phyloP scores from a whole-genome alignment of 2,329 filamentous ascomycete species.

The Phoma sp. region DNA sequence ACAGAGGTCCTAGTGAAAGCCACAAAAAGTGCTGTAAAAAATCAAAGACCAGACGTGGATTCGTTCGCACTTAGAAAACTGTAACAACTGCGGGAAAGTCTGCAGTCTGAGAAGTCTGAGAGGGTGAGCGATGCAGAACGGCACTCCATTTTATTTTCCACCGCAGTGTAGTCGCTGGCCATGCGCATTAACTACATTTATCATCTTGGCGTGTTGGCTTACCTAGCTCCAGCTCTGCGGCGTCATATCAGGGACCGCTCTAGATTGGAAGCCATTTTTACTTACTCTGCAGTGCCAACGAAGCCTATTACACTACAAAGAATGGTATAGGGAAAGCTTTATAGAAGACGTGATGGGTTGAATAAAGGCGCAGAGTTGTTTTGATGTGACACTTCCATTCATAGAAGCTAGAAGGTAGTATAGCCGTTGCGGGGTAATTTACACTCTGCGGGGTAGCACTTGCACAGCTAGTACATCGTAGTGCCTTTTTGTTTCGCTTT shows the following conservation, averaged over 20 bases:
- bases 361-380: no score
- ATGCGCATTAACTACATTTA: not conserved
- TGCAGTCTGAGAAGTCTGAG: conserved; percentile 56
- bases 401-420: no score
- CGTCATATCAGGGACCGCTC: not conserved
- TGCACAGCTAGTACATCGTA: no score
- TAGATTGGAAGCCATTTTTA: not conserved
- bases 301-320: no score
- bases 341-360: no score
- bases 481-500: conserved; percentile 1
- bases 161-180: not conserved
- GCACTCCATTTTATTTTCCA: not conserved
- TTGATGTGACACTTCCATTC: no score
- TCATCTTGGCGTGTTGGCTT: not conserved
- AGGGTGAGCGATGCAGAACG: not conserved
- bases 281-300: not conserved
- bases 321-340: no score
- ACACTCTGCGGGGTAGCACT: no score
- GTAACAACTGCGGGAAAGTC: conserved; percentile 51
- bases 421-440: no score
- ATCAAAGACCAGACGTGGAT: conserved; percentile 57
- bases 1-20: conserved; percentile 60
- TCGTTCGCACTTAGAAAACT: conserved; percentile 56
- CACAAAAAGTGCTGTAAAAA: conserved; percentile 62
- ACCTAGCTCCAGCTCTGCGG: not conserved